These are phyloP conservation scores for Trichocomaceae sp. DNA, from an alignment of 2,329 filamentous ascomycete genomes.

Conservation along the genomic window DNA sequence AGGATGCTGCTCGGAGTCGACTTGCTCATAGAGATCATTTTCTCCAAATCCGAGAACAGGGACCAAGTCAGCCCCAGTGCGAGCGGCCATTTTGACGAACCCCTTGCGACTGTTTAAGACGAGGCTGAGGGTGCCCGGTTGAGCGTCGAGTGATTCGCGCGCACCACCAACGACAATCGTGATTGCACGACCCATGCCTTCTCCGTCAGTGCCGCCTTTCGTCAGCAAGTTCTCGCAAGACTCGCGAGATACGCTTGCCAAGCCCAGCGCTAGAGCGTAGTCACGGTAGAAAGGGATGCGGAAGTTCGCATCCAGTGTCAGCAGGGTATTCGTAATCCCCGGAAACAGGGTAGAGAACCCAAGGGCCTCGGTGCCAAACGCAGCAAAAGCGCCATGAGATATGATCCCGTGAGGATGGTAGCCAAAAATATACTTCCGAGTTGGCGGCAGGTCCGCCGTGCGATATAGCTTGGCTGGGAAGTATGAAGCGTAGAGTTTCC, in stretches of 20 bases:
- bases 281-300: slow-evolving; percentile 89
- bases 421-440: slow-evolving; percentile 90
- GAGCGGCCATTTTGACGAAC: slow-evolving; percentile 87
- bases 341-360: slow-evolving; percentile 85
- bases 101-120: slow-evolving; percentile 80
- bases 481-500: slow-evolving; percentile 86
- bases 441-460: slow-evolving; percentile 68
- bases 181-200: slow-evolving; percentile 90
- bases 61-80: slow-evolving; percentile 87
- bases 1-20: slow-evolving; percentile 70
- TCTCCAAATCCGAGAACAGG: slow-evolving; percentile 91
- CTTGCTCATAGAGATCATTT: slow-evolving; percentile 91
- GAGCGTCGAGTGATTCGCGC: slow-evolving; percentile 81
- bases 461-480: slow-evolving; percentile 87
- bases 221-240: slow-evolving; percentile 84
- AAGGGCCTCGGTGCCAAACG: slow-evolving; percentile 83
- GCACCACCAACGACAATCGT: slow-evolving; percentile 94
- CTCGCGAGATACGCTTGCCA: slow-evolving; percentile 83
- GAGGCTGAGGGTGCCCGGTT: slow-evolving; percentile 68
- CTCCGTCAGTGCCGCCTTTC: slow-evolving; percentile 66
- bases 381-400: slow-evolving; percentile 87
- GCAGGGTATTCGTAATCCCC: slow-evolving; percentile 84
- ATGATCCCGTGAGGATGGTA: slow-evolving; percentile 98
- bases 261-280: slow-evolving; percentile 81
- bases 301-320: slow-evolving; percentile 96